Base-by-base conservation (phyloP, 2,329 filamentous ascomycete species). In the Verticillium nonalfalfae region DNA sequence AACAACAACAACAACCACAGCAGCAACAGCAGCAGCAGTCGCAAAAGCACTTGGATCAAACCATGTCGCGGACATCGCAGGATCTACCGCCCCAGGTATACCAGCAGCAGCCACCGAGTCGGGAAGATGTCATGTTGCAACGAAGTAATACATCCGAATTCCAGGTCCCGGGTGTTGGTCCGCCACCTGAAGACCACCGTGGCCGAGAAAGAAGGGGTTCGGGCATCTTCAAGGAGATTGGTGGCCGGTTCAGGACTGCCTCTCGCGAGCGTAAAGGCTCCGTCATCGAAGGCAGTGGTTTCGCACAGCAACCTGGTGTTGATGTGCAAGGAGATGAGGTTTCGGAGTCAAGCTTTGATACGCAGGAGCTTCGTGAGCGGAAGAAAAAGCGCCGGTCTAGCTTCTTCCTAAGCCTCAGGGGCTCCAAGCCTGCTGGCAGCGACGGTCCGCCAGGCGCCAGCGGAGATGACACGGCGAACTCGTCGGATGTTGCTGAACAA, bases 201-300 rank as follows among this genome's bases (percentile, higher is more conserved):
- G 73, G 71, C 15, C 72, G 72, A 9, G 67, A 64, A 14, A 75
- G 72, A 60, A 75, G 73, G 34, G 76, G 74, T 61, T 80, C 76
- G 11, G 77, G 72, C 21, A 70, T 85, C n/a, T 80, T 85, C 64
- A 84, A 81, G 64, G 80, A 82, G 15, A 73, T 83, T 59, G 78
- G 81, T 3, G 77, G 75, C 59, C 76, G 77, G 60, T 72, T 82
- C 54, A 72, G 73, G 5, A 68, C 68, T 7, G 71, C 70, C 1
- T 72, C 74, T 7, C 65, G 64, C 7, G 73, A 77, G 21, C 71
- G 72, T 26, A 71, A 68, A 21, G 65, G 66, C 39, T 70, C 72
- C 34, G 66, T 70, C 34, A 7, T 34, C 2, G 54, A 63, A 18
- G 59, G 63, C 4, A 62, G 64, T 15, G 59, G 18, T 1, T 18